Percentiles rank a stretch among this genome's conserved stretches.
Conservation (phyloP, 371 early-diverging fungal species). For the Rhizopus microsporus region DNA sequence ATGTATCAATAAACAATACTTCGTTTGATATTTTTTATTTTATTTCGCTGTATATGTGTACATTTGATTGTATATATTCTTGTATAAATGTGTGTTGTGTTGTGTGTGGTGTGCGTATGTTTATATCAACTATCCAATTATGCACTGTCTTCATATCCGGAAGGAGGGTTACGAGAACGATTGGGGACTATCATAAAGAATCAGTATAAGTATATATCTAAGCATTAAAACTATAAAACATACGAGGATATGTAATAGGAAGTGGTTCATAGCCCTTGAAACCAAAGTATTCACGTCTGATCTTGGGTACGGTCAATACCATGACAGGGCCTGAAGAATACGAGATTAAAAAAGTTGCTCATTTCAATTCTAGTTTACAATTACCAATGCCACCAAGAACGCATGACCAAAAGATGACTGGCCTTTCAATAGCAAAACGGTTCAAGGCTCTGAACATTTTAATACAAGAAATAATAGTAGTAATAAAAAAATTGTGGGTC, state of each 20-base stretch:
- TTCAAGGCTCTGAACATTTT: conserved; percentile 36
- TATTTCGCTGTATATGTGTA: background rate
- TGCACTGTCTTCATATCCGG: conserved; percentile 48
- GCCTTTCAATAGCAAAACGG: conserved; percentile 43
- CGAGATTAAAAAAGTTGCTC: background rate
- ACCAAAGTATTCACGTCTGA: conserved; percentile 53
- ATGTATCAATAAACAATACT: too few relatives aligned
- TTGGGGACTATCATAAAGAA: conserved; percentile 37
- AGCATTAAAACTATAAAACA: conserved; percentile 7
- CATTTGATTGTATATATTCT: background rate
- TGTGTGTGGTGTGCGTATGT: background rate
- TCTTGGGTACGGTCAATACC: conserved; percentile 49
- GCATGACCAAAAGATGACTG: conserved; percentile 50
- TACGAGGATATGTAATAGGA: conserved; percentile 53
- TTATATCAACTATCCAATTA: conserved; percentile 10
- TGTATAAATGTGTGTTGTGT: too few relatives aligned
- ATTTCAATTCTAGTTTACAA: conserved; percentile 1
- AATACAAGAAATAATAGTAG: too few relatives aligned
- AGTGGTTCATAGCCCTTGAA: conserved; percentile 46
- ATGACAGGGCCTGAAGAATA: conserved; percentile 42
- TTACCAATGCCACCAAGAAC: conserved; percentile 46
- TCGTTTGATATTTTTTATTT: too few relatives aligned
- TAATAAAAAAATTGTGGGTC: too few relatives aligned
- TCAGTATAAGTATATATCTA: background rate
- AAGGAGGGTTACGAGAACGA: conserved; percentile 45